Evolutionary conservation across 768 basidiomycete genomes (phyloP).

Genomic region (Rhizopogon vinicolor): DNA sequence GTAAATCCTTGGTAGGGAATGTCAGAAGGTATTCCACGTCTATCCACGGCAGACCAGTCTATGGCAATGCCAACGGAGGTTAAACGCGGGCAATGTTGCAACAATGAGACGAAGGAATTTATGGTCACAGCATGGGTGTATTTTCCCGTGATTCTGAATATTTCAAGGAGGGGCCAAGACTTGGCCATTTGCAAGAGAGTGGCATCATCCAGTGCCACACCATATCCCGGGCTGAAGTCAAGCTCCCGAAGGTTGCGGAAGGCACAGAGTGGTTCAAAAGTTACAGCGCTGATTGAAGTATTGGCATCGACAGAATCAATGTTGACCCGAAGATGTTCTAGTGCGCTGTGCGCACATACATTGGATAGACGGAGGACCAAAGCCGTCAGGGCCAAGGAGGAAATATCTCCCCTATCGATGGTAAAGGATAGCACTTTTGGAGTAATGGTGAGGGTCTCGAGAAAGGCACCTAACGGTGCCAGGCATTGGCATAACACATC

Average conservation of each 20-base stretch:
- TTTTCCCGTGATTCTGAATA: background rate
- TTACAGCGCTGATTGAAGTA: background rate
- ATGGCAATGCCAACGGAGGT: background rate
- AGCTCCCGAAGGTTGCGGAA: background rate
- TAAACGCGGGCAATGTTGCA: background rate
- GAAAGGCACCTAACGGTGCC: background rate
- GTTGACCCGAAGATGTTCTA: background rate
- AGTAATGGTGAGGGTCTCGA: background rate
- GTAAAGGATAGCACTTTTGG: background rate
- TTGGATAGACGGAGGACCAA: background rate
- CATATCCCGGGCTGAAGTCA: background rate
- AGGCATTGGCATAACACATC: too few species aligned
- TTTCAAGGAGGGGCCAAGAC: conserved; percentile 1
- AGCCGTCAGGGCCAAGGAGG: background rate
- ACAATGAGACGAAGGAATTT: background rate
- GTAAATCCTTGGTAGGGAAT: background rate
- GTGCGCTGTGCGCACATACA: background rate
- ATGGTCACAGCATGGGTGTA: background rate
- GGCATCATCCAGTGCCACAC: background rate
- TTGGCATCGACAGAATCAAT: background rate
- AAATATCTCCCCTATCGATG: background rate
- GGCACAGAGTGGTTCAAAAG: background rate
- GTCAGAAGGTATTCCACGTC: background rate
- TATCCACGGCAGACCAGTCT: background rate
- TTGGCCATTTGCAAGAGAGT: background rate